Evolutionary conservation across 2,329 filamentous ascomycete species (phyloP).

Genomic region (Paraconiothyrium sp.): DNA sequence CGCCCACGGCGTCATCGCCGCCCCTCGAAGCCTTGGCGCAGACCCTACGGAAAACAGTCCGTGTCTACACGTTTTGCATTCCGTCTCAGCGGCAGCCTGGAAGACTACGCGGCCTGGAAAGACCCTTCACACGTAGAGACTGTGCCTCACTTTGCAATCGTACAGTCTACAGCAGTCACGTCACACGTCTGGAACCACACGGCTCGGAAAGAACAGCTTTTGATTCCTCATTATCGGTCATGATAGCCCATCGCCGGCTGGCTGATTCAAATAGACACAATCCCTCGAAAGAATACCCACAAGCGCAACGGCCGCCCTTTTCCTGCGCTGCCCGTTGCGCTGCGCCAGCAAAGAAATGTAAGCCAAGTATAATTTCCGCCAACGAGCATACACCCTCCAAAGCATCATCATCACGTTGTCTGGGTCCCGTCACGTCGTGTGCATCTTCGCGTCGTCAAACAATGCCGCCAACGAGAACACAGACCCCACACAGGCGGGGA

Average conservation of each 20-base stretch:
- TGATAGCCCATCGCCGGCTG: constrained; percentile 34
- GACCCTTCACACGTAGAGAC: constrained; percentile 5
- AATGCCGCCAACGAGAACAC: constrained; percentile 24
- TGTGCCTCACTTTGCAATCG: background rate
- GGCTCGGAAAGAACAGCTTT: constrained; percentile 47
- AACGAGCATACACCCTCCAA: constrained; percentile 32
- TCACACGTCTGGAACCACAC: background rate
- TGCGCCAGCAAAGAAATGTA: constrained; percentile 32
- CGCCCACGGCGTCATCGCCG: constrained; percentile 13
- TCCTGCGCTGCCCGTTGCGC: constrained; percentile 24
- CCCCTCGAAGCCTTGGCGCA: constrained; percentile 14
- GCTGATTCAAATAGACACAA: constrained; percentile 40
- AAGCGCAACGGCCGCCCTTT: constrained; percentile 21
- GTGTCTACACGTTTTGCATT: background rate
- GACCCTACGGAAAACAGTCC: background rate
- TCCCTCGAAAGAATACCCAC: constrained; percentile 25
- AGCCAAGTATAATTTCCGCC: constrained; percentile 29
- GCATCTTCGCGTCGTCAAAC: constrained; percentile 41
- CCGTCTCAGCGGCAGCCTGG: constrained; percentile 6
- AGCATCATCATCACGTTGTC: constrained; percentile 38
- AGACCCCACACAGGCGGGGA: constrained; percentile 13
- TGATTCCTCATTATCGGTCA: constrained; percentile 51
- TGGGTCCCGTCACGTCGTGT: constrained; percentile 34
- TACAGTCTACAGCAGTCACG: background rate
- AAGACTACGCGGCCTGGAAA: constrained; percentile 5